Evolutionary conservation across 176 grass and related monocot genomes (phyloP).

Genomic region (Avena sativa): DNA sequence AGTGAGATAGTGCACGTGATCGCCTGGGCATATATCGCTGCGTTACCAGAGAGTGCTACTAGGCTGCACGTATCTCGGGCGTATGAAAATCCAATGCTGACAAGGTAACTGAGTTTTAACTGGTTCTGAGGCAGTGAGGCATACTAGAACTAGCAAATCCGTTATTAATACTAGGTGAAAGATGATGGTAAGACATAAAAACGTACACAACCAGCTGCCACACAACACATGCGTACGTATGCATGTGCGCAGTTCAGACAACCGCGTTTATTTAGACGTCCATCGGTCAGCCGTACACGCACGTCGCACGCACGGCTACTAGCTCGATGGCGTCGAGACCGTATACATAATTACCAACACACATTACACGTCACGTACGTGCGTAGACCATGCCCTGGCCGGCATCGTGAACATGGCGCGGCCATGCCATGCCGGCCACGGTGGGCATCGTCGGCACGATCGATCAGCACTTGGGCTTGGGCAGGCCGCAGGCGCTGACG

Average conservation of each 20-base stretch:
- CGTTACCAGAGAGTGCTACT: too few species aligned
- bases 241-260: not conserved
- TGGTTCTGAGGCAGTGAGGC: too few species aligned
- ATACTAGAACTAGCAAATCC: too few species aligned
- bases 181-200: not conserved
- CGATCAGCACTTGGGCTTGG: slow-evolving; percentile 29
- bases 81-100: too few species aligned
- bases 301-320: not conserved
- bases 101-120: too few species aligned
- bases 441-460: not conserved
- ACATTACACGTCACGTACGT: not conserved
- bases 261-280: slow-evolving; percentile 4
- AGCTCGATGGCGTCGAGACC: not conserved
- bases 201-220: not conserved
- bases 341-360: not conserved
- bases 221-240: not conserved
- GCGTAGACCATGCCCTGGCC: not conserved
- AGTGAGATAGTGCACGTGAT: too few species aligned
- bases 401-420: not conserved
- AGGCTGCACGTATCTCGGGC: too few species aligned
- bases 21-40: too few species aligned
- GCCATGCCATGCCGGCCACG: not conserved
- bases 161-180: too few species aligned
- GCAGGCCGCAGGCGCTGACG: slow-evolving; percentile 24
- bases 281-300: not conserved